A percentile compares a stretch with the other conserved stretches of the same genome.
phyloP scores from a whole-genome alignment of 495 filamentous ascomycete species.

The Beverwykella pulmonaria region DNA sequence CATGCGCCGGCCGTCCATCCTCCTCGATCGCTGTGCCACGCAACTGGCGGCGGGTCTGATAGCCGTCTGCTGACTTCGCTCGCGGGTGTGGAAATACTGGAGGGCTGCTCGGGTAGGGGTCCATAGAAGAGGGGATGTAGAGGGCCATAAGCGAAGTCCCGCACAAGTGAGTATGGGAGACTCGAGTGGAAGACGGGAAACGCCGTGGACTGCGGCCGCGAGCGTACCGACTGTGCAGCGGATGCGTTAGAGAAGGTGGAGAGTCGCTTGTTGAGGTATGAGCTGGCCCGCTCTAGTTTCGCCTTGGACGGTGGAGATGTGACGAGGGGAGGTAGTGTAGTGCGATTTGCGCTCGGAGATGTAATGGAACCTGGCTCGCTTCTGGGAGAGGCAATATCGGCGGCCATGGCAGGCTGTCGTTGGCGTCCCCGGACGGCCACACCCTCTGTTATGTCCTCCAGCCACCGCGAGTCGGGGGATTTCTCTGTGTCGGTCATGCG shows the following conservation, averaged over 20 bases:
- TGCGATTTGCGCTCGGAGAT: slow-evolving; percentile 56
- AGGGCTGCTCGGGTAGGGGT: slow-evolving; percentile 73
- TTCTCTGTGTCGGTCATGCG: slow-evolving; percentile 33
- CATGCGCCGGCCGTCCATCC: slow-evolving; percentile 57
- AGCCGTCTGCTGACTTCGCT: slow-evolving; percentile 76
- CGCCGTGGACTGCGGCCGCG: slow-evolving; percentile 74
- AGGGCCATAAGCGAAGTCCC: slow-evolving; percentile 91
- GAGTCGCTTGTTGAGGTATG: slow-evolving; percentile 42
- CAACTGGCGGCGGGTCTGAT: slow-evolving; percentile 73
- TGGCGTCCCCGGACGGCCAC: slow-evolving; percentile 27
- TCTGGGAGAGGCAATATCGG: slow-evolving; percentile 44
- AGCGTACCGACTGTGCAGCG: slow-evolving; percentile 58
- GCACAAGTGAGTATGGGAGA: slow-evolving; percentile 83
- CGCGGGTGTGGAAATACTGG: slow-evolving; percentile 78
- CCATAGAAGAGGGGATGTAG: slow-evolving; percentile 91
- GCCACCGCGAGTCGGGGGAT: slow-evolving; percentile 18
- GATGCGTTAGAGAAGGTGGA: slow-evolving; percentile 65
- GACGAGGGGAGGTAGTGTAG: slow-evolving; percentile 65
- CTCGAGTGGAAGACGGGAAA: slow-evolving; percentile 86
- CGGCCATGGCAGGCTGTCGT: slow-evolving; percentile 35
- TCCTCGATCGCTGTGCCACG: slow-evolving; percentile 57
- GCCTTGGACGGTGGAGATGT: slow-evolving; percentile 62
- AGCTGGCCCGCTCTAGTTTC: slow-evolving; percentile 60
- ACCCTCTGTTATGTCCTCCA: slow-evolving; percentile 31
- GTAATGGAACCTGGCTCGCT: slow-evolving; percentile 49